Evolutionary conservation across 495 filamentous ascomycete genomes (phyloP), one percentile per base, ranked within the genome.

Genomic region (Glonium stellatum): DNA sequence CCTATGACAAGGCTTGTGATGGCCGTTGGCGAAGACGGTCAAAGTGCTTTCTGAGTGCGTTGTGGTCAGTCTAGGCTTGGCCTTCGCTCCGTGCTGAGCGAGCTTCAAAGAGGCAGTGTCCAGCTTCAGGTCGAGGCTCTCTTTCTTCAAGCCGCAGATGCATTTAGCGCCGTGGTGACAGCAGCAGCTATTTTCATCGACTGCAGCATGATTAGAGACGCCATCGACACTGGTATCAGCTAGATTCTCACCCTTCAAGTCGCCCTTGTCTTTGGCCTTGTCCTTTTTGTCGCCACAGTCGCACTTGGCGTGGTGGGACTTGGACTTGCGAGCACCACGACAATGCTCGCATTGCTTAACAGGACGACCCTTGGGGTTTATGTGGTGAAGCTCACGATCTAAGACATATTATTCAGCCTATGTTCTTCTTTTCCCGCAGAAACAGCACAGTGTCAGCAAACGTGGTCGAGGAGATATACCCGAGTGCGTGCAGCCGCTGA

Each of bases 261-360:
- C 81, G 65, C 75, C 74, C 67, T 76, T 64, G 59, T 55, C 60
- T 67, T 73, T 65, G 58, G 46, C 46, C 61, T 79, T 79, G 63
- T 84, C 80, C 58, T 78, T 69, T 83, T 92, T 95, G 74, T 93
- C 91, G 72, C 90, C 92, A 76, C 93, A 99, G 73, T 97, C 92
- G 79, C 93, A 99, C 77, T 92, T 92, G 67, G 92, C 84, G 76
- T 99, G 93, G 60, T 91, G 87, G 63, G 93, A 87, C 63, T 95
- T 89, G 73, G 92, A 93, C 81, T 97, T 97, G 82, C 93, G 91
- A 78, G 95, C 88, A 65, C 87, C 83, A 75, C 93, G 92, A 76
- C 93, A 99, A 78, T 97, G 93, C 68, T 88, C 81, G 75, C 93
- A 99, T 87, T 99, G 93, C 73, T 92, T 95, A 69, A 97, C 92